Conservation (phyloP, 768 basidiomycete genomes). For the Lyophyllum decastes region DNA sequence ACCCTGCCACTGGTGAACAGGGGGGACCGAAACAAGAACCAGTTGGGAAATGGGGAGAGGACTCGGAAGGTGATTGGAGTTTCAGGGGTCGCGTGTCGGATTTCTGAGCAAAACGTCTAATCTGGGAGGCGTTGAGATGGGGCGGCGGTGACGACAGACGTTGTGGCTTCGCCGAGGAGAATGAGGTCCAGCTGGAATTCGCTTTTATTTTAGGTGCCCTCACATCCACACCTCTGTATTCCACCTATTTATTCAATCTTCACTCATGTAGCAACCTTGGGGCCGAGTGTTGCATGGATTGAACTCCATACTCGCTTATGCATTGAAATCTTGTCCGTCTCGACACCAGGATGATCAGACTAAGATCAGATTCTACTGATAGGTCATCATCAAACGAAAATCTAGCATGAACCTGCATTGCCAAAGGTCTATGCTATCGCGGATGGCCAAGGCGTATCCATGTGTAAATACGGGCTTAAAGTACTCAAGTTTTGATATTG, state of each 20-base stretch:
- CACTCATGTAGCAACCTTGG: background rate
- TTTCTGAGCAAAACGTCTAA: conserved; percentile 46
- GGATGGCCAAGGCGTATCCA: background rate
- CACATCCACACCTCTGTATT: background rate
- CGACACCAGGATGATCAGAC: background rate
- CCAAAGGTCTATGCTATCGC: no score
- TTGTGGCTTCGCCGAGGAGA: background rate
- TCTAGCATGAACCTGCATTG: no score
- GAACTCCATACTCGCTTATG: no score
- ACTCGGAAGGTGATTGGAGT: conserved; percentile 80
- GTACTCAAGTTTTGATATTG: conserved; percentile 3
- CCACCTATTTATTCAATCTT: background rate
- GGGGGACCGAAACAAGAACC: conserved; percentile 91
- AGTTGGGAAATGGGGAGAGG: conserved; percentile 55
- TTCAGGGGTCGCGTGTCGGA: conserved; percentile 88
- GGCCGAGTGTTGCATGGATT: background rate
- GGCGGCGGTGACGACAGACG: background rate
- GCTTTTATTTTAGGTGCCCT: background rate
- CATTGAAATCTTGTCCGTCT: no score
- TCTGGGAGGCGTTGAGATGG: background rate
- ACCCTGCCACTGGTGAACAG: conserved; percentile 81
- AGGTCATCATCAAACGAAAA: no score
- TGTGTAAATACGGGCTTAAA: background rate
- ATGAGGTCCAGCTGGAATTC: background rate
- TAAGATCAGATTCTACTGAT: no score